phyloP scores from a whole-genome alignment of 352 stramenopile species.

The Phytophthora nicotianae region DNA sequence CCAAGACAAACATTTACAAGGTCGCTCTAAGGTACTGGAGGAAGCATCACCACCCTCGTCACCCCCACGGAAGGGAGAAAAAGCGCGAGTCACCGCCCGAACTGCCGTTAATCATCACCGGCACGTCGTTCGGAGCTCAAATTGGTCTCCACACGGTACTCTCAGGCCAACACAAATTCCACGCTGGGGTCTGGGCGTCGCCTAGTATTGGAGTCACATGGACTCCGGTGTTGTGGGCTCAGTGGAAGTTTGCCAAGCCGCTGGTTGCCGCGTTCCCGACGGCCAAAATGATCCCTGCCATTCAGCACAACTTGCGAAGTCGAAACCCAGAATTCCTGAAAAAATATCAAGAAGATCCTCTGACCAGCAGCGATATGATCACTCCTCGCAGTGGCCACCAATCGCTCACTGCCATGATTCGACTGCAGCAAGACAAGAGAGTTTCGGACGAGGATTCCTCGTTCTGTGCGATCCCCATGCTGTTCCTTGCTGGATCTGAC shows the following conservation, averaged over 20 bases:
- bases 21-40: constrained; percentile 38
- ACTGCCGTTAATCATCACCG: constrained; percentile 45
- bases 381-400: constrained; percentile 45
- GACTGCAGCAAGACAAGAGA: constrained; percentile 35
- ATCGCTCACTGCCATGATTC: constrained; percentile 46
- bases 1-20: constrained; percentile 39
- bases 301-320: constrained; percentile 38
- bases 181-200: constrained; percentile 39
- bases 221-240: constrained; percentile 43
- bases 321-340: constrained; percentile 43
- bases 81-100: constrained; percentile 23
- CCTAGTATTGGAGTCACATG: constrained; percentile 44
- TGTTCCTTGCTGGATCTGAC: constrained; percentile 52
- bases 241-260: constrained; percentile 39
- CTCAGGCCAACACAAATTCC: constrained; percentile 45
- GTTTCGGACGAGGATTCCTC: constrained; percentile 17
- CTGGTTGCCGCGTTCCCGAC: constrained; percentile 41
- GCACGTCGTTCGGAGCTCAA: constrained; percentile 45
- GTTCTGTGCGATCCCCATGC: constrained; percentile 33
- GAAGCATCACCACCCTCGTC: constrained; percentile 34
- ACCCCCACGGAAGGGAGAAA: constrained; percentile 34
- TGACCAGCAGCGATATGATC: constrained; percentile 44
- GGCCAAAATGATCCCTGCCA: constrained; percentile 43
- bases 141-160: constrained; percentile 50
- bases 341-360: constrained; percentile 43